phyloP scores from a whole-genome alignment of 352 stramenopile species.

The Paralagenidium karlingii region DNA sequence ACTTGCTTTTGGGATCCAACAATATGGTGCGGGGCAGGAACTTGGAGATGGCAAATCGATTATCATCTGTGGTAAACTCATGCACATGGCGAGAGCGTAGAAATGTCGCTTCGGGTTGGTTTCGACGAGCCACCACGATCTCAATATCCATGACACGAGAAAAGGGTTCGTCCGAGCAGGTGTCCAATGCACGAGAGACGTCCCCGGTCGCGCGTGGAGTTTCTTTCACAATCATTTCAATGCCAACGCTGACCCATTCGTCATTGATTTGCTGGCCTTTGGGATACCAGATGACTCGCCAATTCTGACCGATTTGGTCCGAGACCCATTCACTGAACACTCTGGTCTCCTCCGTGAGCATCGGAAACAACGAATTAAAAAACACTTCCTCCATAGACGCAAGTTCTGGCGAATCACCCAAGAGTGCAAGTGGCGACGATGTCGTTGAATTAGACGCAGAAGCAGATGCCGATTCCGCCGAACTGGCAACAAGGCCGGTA shows the following conservation, averaged over 20 bases:
- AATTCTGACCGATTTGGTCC: slow-evolving; percentile 25
- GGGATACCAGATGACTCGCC: slow-evolving; percentile 57
- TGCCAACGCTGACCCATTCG: slow-evolving; percentile 39
- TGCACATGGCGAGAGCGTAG: slow-evolving; percentile 31
- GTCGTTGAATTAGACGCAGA: no score
- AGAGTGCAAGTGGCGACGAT: no score
- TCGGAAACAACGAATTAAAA: slow-evolving; percentile 24
- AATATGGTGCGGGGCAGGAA: slow-evolving; percentile 32
- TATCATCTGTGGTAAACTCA: slow-evolving; percentile 27
- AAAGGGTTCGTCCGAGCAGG: no score
- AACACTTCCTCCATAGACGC: no score
- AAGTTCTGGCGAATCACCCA: no score
- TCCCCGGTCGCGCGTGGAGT: not conserved
- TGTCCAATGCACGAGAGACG: no score
- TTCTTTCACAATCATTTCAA: slow-evolving; percentile 25
- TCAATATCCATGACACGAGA: slow-evolving; percentile 15
- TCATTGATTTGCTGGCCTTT: slow-evolving; percentile 23
- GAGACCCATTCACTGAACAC: slow-evolving; percentile 14
- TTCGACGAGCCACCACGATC: slow-evolving; percentile 29
- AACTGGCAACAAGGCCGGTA: no score
- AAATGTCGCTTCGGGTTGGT: slow-evolving; percentile 8
- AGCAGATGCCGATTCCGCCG: no score
- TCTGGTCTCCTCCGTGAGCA: slow-evolving; percentile 20
- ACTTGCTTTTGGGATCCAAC: slow-evolving; percentile 24
- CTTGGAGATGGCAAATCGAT: slow-evolving; percentile 39